Conservation (phyloP, 2,329 filamentous ascomycete genomes). For the Penicillium fuscoglaucum region DNA sequence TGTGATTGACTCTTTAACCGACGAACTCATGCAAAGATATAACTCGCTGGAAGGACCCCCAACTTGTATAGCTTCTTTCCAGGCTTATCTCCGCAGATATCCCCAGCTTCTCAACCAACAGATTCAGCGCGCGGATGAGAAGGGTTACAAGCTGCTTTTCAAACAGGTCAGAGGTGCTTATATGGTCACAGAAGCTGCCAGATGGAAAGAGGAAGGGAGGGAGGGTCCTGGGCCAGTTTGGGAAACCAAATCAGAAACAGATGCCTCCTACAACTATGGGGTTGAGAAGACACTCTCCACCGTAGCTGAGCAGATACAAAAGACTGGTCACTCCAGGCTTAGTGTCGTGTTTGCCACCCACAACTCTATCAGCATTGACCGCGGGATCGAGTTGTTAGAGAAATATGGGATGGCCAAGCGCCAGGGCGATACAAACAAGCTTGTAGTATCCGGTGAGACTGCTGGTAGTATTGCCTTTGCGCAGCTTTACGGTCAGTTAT, state of each 20-base stretch:
- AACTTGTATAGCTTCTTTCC: neutral
- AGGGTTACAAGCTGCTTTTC: neutral
- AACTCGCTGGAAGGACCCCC: neutral
- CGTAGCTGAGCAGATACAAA: neutral
- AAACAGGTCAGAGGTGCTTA: neutral
- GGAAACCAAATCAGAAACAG: neutral
- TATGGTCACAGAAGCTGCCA: neutral
- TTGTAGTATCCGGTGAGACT: neutral
- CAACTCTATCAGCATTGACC: neutral
- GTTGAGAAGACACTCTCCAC: neutral
- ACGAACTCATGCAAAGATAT: neutral
- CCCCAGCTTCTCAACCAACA: neutral
- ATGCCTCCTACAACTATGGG: neutral
- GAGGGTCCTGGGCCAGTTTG: neutral
- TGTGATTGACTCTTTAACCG: neutral
- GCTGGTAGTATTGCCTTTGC: neutral
- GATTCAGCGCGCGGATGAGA: neutral
- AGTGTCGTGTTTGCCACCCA: neutral
- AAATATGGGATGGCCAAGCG: neutral
- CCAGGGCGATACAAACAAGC: neutral
- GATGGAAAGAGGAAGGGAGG: neutral
- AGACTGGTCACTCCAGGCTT: neutral
- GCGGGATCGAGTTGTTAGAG: neutral
- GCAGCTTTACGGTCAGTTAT: neutral
- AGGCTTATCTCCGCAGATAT: neutral